Evolutionary conservation across 306 rosid species (phyloP), one percentile per base, ranked within the genome.

Genomic region (Cicer yamashitae): DNA sequence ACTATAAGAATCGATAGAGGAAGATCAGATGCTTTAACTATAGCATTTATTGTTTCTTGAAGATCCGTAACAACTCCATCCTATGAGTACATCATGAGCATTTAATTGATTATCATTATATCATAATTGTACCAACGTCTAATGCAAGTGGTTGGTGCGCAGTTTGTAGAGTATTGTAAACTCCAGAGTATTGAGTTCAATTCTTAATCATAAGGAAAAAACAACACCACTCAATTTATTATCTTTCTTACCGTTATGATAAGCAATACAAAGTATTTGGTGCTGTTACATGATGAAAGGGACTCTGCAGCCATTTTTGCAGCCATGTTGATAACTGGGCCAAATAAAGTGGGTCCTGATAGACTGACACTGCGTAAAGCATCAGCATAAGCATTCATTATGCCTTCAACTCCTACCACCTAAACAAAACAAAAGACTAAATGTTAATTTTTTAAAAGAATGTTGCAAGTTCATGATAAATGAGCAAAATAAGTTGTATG

Each of bases 51-150:
- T 62, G 99, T 86, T 79, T 94, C 97, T 86, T 92, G 97, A 39
- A 92, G 88, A 78, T 94, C 97, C 2, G 97, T 82, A 50, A 94
- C 88, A 48, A 92, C 86, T 70, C 99, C 99, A 82, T 94, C 97
- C 98, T 94, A 47, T 2, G 63, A 67, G 10, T 12, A 34, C 44
- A 59, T 0, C 66, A 75, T 17, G 72, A 6, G 14, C 52, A 58
- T 43, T 57, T 44, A 30, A 40, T 56, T 46, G 50, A 3, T 67
- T 20, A 53, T 39, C 40, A 54, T 41, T 30, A 8, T 54, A 11
- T 12, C 70, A 44, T 9, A 15, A 63, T 38, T 18, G 37, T 37
- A 3, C 63, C 40, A 0, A 3, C 4, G 37, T 30, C 5, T 30
- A 0, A 4, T 30, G 37, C 37, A 30, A 30, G 37, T 30, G 37